Percentiles rank a stretch among this genome's conserved stretches.
Evolutionary conservation across 768 basidiomycete species (phyloP).

Genomic region (Phaeotremella skinneri): DNA sequence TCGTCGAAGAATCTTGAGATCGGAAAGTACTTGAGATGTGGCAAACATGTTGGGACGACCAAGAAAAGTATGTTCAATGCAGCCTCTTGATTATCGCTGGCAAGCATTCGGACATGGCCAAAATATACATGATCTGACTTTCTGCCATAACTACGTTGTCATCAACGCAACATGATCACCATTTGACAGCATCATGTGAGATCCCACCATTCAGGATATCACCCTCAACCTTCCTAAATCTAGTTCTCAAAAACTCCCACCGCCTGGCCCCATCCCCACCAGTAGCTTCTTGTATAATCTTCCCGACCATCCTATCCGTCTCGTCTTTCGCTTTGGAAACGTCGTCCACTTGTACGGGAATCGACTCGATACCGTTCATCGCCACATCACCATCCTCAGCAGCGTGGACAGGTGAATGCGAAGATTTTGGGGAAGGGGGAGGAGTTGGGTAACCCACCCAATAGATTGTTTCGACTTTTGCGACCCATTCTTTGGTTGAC

Average conservation of each 20-base stretch:
- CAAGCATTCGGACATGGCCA: too few relatives aligned
- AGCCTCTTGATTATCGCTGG: too few relatives aligned
- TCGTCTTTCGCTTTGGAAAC: conserved; percentile 9
- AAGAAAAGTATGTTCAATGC: too few relatives aligned
- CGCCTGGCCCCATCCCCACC: conserved; percentile 56
- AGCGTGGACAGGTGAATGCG: not conserved
- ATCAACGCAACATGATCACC: conserved; percentile 20
- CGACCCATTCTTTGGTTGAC: conserved; percentile 80
- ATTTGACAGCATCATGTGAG: conserved; percentile 42
- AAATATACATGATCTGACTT: too few relatives aligned
- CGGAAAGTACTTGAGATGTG: too few relatives aligned
- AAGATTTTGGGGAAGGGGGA: conserved; percentile 54
- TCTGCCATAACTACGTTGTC: too few relatives aligned
- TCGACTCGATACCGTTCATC: too few relatives aligned
- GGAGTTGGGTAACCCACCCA: conserved; percentile 62
- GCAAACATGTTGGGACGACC: too few relatives aligned
- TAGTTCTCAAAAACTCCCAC: conserved; percentile 65
- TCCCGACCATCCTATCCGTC: conserved; percentile 54
- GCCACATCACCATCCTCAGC: conserved; percentile 1
- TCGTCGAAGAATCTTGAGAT: too few relatives aligned
- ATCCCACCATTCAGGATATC: conserved; percentile 57
- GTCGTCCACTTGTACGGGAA: too few relatives aligned
- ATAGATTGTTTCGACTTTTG: conserved; percentile 75
- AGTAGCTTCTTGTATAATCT: conserved; percentile 57
- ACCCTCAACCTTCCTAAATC: conserved; percentile 80